Evolutionary conservation across 441 rosid genomes (phyloP).

Genomic region (Gossypium armourianum): DNA sequence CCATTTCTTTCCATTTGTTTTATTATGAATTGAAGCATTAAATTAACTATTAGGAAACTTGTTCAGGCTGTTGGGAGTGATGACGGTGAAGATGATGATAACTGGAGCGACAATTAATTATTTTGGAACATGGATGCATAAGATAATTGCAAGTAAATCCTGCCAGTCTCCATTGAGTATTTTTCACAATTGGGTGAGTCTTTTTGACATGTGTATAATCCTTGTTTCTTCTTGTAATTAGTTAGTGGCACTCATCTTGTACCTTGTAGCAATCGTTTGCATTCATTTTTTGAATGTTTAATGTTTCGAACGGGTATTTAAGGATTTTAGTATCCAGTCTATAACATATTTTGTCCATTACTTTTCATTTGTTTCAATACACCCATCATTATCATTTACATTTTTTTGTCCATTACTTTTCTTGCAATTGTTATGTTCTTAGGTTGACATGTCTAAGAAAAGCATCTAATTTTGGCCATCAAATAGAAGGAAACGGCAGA

Average conservation of each 20-base stretch:
- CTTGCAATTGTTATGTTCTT: neutral
- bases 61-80: slow-evolving; percentile 69
- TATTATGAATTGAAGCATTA: slow-evolving; percentile 9
- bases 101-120: slow-evolving; percentile 60
- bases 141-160: slow-evolving; percentile 6
- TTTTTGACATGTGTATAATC: slow-evolving; percentile 30
- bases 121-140: neutral
- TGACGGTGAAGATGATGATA: slow-evolving; percentile 53
- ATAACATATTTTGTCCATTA: neutral
- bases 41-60: slow-evolving; percentile 15
- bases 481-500: neutral
- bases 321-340: neutral
- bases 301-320: slow-evolving; percentile 15
- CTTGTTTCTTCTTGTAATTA: slow-evolving; percentile 29
- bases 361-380: neutral
- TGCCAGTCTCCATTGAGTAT: slow-evolving; percentile 6
- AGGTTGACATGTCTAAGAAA: neutral
- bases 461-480: neutral
- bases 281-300: slow-evolving; percentile 16
- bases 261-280: slow-evolving; percentile 11
- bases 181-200: slow-evolving; percentile 12
- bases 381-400: neutral
- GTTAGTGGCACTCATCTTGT: slow-evolving; percentile 21
- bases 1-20: neutral
- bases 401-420: neutral